phyloP scores from a whole-genome alignment of 306 rosid genomes.

The Aeschynomene evenia region DNA sequence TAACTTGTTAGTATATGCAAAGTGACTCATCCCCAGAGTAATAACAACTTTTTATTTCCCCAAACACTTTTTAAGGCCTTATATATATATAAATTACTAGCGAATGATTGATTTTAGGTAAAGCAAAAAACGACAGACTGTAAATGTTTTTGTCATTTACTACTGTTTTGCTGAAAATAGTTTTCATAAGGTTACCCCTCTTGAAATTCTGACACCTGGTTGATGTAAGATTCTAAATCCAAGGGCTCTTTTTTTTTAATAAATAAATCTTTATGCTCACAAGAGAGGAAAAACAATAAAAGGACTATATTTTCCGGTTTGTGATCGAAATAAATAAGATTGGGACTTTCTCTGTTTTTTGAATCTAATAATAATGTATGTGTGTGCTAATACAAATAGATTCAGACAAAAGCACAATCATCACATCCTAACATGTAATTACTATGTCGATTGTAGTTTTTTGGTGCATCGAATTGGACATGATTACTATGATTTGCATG shows the following conservation, averaged over 20 bases:
- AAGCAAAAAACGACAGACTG: background rate
- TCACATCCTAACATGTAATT: background rate
- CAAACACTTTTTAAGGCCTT: background rate
- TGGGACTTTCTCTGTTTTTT: background rate
- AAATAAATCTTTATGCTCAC: too few species aligned
- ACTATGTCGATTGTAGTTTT: too few species aligned
- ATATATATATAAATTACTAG: background rate
- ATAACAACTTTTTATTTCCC: background rate
- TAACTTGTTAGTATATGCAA: background rate
- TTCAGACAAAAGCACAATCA: background rate
- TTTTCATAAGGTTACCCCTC: background rate
- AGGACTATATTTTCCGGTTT: background rate
- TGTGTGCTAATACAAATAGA: background rate
- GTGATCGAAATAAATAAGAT: background rate
- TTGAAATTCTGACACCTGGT: background rate
- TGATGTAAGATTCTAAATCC: constrained; percentile 1
- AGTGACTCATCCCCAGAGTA: background rate
- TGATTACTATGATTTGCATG: background rate
- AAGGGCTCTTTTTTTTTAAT: background rate
- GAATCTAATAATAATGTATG: too few species aligned
- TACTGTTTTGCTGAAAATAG: background rate
- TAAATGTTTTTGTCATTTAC: background rate
- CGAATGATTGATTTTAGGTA: background rate
- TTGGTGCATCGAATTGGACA: too few species aligned
- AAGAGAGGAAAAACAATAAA: too few species aligned